Evolutionary conservation across 345 rosid species (phyloP).

Genomic region (Pistacia integerrima): DNA sequence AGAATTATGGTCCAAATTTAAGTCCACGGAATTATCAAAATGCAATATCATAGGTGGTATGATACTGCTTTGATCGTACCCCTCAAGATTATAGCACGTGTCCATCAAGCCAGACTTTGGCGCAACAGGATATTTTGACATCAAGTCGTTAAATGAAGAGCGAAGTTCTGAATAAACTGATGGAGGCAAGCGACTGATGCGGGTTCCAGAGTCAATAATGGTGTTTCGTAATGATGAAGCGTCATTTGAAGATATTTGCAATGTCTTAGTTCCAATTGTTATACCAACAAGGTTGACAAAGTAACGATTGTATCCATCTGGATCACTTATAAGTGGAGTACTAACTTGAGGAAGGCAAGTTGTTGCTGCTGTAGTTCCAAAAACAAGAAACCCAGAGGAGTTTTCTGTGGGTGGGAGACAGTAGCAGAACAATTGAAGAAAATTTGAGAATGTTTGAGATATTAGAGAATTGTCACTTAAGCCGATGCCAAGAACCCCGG

Average conservation of each 20-base stretch:
- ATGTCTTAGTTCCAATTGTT: slow-evolving; percentile 17
- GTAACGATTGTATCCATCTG: background rate
- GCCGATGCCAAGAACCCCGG: slow-evolving; percentile 31
- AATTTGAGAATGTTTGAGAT: slow-evolving; percentile 7
- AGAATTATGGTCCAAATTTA: slow-evolving; percentile 21
- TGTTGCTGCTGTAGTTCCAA: slow-evolving; percentile 16
- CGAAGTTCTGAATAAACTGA: slow-evolving; percentile 19
- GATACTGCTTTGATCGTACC: background rate
- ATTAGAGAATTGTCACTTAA: slow-evolving; percentile 7
- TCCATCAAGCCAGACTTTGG: background rate
- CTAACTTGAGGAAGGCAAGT: slow-evolving; percentile 10
- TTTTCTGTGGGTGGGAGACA: slow-evolving; percentile 24
- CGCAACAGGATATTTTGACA: slow-evolving; percentile 17
- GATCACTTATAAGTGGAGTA: background rate
- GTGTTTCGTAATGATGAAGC: slow-evolving; percentile 9
- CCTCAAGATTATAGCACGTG: slow-evolving; percentile 31
- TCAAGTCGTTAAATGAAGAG: slow-evolving; percentile 17
- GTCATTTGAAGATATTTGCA: slow-evolving; percentile 12
- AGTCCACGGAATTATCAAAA: slow-evolving; percentile 23
- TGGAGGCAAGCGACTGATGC: slow-evolving; percentile 27
- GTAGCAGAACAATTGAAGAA: slow-evolving; percentile 20
- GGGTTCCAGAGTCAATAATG: slow-evolving; percentile 34
- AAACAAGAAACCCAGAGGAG: slow-evolving; percentile 18
- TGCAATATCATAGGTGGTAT: slow-evolving; percentile 27
- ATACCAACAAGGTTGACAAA: slow-evolving; percentile 24